Evolutionary conservation across 2,329 filamentous ascomycete species (phyloP), one percentile per base, ranked within the genome.

Genomic region (Pleurostoma richardsiae): DNA sequence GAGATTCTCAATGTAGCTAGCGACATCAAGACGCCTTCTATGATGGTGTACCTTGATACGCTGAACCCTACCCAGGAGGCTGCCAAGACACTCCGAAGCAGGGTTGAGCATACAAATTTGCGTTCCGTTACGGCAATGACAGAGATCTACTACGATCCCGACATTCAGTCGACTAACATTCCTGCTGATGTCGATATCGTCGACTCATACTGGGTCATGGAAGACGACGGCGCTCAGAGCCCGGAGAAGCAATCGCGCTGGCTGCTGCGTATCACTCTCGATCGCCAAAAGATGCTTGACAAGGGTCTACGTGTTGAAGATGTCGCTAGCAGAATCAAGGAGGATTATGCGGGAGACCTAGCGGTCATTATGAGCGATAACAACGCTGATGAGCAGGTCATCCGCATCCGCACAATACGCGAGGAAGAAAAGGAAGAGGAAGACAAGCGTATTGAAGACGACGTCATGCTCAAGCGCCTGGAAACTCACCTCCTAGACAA

Each of bases 1-100:
- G 94, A 99, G 73, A 99, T 99, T 82, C 79, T 99, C 48, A 99
- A 99, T 66, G 84, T 99, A 49, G 94, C 95, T 0, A 91, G 87
- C 57, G 95, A 97, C 69, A 96, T 99, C 75, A 99, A 97, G 77
- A 99, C 94, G 1, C 94, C 94, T 2, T 91, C 90, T 44, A 97
- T 99, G 92, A 85, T 88, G 51, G 90, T 99, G 33, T 95, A 90
- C 62, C 80, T 96, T 56, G 76, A 85, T 44, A 76, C 79, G 29
- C 67, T 75, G 7, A 73, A 80, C 51, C 79, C 77, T 38, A 82
- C 80, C 49, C 88, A 95, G 64, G 87, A 95, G 44, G 77, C 83
- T 47, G 91, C 90, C 43, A 97, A 95, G 75, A 76, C 77, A 43
- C 76, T 99, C 54, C 90, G 94, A 65, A 95, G 88, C 64, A 78